phyloP scores from a whole-genome alignment of 768 basidiomycete species.

The Mycena belliarum region DNA sequence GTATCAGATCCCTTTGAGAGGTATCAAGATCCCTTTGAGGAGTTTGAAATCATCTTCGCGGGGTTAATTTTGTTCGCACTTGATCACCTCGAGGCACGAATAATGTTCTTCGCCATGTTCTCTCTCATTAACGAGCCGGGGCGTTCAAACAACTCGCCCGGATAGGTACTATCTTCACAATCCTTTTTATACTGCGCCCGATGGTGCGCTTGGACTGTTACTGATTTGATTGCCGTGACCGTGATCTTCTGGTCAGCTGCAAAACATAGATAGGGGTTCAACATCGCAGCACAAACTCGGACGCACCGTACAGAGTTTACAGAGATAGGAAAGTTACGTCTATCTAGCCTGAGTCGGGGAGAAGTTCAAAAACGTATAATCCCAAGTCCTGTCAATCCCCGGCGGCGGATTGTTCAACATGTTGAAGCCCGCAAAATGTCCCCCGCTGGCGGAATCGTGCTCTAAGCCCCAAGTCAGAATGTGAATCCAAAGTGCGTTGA shows the following conservation, averaged over 20 bases:
- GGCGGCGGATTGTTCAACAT: background rate
- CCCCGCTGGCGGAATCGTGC: background rate
- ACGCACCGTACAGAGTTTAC: too few relatives aligned
- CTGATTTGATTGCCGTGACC: background rate
- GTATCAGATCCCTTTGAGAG: slow-evolving; percentile 24
- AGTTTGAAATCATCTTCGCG: slow-evolving; percentile 18
- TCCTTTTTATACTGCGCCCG: background rate
- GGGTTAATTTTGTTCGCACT: background rate
- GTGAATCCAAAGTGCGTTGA: background rate
- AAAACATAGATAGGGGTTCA: background rate
- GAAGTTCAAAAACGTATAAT: background rate
- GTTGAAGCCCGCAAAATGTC: background rate
- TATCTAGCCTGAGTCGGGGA: too few relatives aligned
- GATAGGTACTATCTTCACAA: slow-evolving; percentile 3
- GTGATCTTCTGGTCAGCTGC: background rate
- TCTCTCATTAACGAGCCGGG: background rate
- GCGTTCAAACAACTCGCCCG: slow-evolving; percentile 7
- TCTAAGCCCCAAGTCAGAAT: background rate
- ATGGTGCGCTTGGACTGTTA: slow-evolving; percentile 4
- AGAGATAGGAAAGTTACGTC: too few relatives aligned
- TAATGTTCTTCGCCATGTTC: slow-evolving; percentile 6
- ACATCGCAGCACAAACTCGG: too few relatives aligned
- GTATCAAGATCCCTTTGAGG: slow-evolving; percentile 25
- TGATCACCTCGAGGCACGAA: slow-evolving; percentile 21
- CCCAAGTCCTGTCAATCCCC: background rate